Base-by-base conservation (phyloP, 805 yeast genomes). In the Monosporozyma solicola region DNA sequence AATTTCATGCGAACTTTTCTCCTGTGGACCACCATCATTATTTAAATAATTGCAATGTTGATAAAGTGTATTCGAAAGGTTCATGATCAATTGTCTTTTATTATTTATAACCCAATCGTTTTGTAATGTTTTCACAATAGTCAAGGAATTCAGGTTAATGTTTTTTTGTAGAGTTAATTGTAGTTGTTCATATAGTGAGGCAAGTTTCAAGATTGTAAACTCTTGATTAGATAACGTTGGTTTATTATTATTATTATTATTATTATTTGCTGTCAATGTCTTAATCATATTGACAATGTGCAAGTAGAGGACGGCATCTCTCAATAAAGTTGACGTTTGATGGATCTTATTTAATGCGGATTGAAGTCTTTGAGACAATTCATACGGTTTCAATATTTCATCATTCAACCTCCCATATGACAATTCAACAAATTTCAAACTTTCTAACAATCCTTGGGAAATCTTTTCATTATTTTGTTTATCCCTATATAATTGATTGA, bases 301-400 rank as follows among this genome's bases (percentile, higher is more conserved):
- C 13, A 65, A 44, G 44, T 60, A 64, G 20, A 65, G 54, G 29
- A 66, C 54, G 5, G 65, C 59, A 47, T 65, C 68, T 50, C 70
- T 60, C 48, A 67, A 52, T 9, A 66, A 49, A 37, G 57, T 63
- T 4, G 69, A 61, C 6, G 70, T 66, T 53, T 67, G 70, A 52
- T 67, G 69, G 25, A 67, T 59, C 50, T 66, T 67, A 54, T 62
- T 60, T 31, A 66, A 55, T 5, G 63, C 67, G n/a, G 54, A 51
- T 51, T 66, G 70, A 27, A 67, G 49, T 51, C 56, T 64, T 29
- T 61, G 61, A 3, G 68, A 64, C 29, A 55, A 57, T 51, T 63
- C 66, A 50, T 63, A 66, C 37, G 70, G 69, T 33, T 54, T 53
- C 41, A 67, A 37, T 2, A 67, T 58, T 32, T 67, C 68, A 15